Evolutionary conservation across 192 early-diverging fungal species (phyloP), one percentile per base, ranked within the genome.

Genomic region (Coemansia sp.): DNA sequence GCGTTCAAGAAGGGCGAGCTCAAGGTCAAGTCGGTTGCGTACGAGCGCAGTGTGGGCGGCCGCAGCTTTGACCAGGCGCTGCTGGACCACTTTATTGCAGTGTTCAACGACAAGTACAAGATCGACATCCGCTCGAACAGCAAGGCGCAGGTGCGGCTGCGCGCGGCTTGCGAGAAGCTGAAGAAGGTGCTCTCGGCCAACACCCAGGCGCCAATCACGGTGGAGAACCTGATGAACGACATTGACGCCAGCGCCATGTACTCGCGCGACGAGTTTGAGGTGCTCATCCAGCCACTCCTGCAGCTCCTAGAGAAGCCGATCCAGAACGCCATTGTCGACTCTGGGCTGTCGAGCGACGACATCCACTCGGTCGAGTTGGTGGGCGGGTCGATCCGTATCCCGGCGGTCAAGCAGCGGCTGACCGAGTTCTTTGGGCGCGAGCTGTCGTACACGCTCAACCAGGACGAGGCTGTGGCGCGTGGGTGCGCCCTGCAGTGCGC

Each of bases 141-240:
- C 74, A 97, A 96, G 88, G 96, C 96, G 27, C 62, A 90, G 58
- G 91, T 96, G 83, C 93, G 97, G 67, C 87, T 99, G 70, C 86
- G 92, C 49, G 88, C 92, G 51, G 96, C 87, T 56, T 87, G 87
- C 73, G 97, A 99, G 82, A 93, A 93, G 84, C 91, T 94, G 66
- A 99, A 99, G 90, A 99, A 99, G 89, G 87, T 97, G 25, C 86
- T 99, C 32, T 91, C 89, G 43, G 94, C 95, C 77, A 99, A 99
- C 88, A 73, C 90, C 39, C 87, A 92, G 60, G 92, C 97, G 24
- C 87, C 93, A 46, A 83, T 99, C 69, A 96, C 93, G 76, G 92
- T 99, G 41, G 97, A 99, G 85, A 95, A 92, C 67, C 86, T 99
- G 63, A 91, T 96, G 92, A 94, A 97, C 71, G 97, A 99, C 77